A percentile compares a stretch with the other conserved stretches of the same genome.
These are phyloP conservation scores for Trichosporon sp. DNA, from an alignment of 1,284 basidiomycete species.

Conservation along the genomic window DNA sequence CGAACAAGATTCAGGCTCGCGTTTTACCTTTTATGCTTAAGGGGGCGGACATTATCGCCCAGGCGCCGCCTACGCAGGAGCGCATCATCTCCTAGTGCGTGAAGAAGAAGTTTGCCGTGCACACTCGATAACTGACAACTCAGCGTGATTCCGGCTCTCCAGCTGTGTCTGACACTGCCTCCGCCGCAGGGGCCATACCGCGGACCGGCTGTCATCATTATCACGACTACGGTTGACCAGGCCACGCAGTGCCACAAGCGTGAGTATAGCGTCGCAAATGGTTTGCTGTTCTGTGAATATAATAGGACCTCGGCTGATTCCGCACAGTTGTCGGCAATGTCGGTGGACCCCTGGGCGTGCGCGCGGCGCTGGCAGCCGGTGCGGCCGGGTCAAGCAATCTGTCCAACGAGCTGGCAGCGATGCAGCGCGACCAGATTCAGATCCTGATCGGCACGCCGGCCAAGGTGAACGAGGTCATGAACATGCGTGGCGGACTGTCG, in stretches of 20 bases:
- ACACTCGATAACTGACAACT: not conserved
- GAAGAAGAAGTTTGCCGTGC: not conserved
- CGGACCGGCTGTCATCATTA: conserved; percentile 82
- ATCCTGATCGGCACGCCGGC: conserved; percentile 95
- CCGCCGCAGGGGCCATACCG: conserved; percentile 58
- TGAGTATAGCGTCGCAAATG: conserved; percentile 17
- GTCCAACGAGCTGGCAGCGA: conserved; percentile 67
- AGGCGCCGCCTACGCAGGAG: conserved; percentile 96
- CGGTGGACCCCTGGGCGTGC: conserved; percentile 81
- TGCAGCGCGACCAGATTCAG: conserved; percentile 87
- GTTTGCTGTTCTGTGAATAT: not conserved
- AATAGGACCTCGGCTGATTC: too few relatives aligned
- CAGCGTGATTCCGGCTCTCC: conserved; percentile 79
- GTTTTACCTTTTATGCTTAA: conserved; percentile 90
- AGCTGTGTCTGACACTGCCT: conserved; percentile 64
- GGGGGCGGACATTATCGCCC: conserved; percentile 90
- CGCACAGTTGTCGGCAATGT: conserved; percentile 86
- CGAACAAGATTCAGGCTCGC: conserved; percentile 96
- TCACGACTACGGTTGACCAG: conserved; percentile 96
- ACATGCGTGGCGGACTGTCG: conserved; percentile 57
- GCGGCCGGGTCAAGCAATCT: conserved; percentile 61
- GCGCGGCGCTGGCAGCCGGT: conserved; percentile 79
- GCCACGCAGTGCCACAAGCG: conserved; percentile 90
- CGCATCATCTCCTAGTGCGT: conserved; percentile 82
- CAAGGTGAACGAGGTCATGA: conserved; percentile 87